Conservation (phyloP, 2,329 filamentous ascomycete species). For the Hypoxylon sp. region DNA sequence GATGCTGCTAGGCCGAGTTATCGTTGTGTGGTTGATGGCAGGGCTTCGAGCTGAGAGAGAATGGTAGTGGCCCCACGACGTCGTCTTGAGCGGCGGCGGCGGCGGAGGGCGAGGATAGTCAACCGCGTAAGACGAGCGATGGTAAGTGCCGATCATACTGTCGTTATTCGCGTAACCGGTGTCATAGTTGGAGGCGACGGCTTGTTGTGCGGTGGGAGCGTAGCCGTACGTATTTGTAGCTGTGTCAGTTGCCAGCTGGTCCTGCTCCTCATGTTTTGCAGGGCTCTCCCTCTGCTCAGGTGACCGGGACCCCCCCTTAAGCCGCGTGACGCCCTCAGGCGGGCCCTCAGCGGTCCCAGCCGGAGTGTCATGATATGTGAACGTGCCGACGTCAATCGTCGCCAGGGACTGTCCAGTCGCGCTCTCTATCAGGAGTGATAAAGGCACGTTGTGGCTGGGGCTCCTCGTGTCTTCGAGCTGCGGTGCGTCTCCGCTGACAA, state of each 20-base stretch:
- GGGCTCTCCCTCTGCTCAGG: constrained; percentile 60
- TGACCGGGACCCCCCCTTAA: constrained; percentile 55
- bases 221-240: constrained; percentile 69
- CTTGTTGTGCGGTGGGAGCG: constrained; percentile 65
- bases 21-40: constrained; percentile 57
- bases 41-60: constrained; percentile 58
- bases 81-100: constrained; percentile 53
- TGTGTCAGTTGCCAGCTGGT: constrained; percentile 55
- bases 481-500: constrained; percentile 79
- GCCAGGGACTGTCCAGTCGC: constrained; percentile 66
- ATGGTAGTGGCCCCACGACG: constrained; percentile 61
- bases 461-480: constrained; percentile 65
- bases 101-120: constrained; percentile 58
- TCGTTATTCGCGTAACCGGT: constrained; percentile 51
- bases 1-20: constrained; percentile 61
- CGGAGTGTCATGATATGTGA: constrained; percentile 60
- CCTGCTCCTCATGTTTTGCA: constrained; percentile 51
- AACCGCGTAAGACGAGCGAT: constrained; percentile 65
- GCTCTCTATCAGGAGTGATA: constrained; percentile 67
- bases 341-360: constrained; percentile 53
- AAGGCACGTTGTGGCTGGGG: constrained; percentile 63
- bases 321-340: constrained; percentile 57
- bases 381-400: constrained; percentile 60
- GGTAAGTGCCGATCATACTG: constrained; percentile 69
- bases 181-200: constrained; percentile 57